Base-by-base conservation (phyloP, 2,329 filamentous ascomycete species). In the Fusarium anthophilum region DNA sequence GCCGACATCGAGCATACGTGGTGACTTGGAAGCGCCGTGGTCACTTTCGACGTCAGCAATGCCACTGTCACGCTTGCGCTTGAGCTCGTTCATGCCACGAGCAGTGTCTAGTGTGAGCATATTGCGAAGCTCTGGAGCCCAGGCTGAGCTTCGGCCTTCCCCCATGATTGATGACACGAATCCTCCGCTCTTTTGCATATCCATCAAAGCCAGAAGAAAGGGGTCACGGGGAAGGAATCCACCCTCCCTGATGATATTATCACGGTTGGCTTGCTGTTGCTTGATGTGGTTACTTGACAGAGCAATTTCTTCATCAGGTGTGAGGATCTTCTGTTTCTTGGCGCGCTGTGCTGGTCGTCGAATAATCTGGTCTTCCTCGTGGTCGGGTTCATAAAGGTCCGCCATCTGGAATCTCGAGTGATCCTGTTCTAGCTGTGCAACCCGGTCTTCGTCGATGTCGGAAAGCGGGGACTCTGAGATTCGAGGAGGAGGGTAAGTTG, bases 121-220 rank as follows among this genome's bases (percentile, higher is more conserved):
- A n/a, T 93, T 94, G 69, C 94, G 92, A 26, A 99, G 88, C 83
- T 99, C 96, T 2, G 96, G 96, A 8, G 96, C 96, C 95, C 95
- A 98, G 47, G 90, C 90, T 74, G 90, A 88, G 76, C 91, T 92
- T 72, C 93, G 91, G 43, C 92, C 93, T 70, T 95, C 94, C 59
- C 93, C 92, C 84, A 98, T 91, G 72, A 98, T 92, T 77, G 91
- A 95, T 8, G 92, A 93, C 24, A 98, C 94, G 78, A 99, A 98
- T 44, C 91, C 94, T 61, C 96, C 96, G 61, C 90, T 94, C 84
- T 93, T 95, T 82, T 98, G 96, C 89, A 98, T 93, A 77, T 95
- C 94, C 86, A 98, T 93, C 28, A 99, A 86, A 39, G 94, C 94
- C 37, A 98, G 88, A 20, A 98, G 87, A 61, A 96, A 91, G 4